Conservation (phyloP, 208 protist species). For the Balamuthia mandrillaris region DNA sequence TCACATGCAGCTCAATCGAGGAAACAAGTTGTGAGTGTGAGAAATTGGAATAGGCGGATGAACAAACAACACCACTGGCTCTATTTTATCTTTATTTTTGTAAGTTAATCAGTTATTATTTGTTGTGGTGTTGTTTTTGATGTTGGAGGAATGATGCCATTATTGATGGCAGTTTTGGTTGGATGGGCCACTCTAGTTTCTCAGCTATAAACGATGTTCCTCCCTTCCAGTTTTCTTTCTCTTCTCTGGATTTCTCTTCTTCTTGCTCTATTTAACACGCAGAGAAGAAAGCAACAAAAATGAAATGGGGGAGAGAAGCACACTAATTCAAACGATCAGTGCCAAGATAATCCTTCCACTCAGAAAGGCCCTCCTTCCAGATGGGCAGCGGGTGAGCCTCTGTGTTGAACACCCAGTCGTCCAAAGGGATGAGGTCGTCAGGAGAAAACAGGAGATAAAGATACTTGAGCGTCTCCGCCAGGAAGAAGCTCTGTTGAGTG, state of each 20-base stretch:
- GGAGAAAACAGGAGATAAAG: slow-evolving; percentile 79
- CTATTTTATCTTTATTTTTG: no score
- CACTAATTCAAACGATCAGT: neutral
- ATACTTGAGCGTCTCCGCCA: slow-evolving; percentile 89
- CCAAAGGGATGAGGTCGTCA: slow-evolving; percentile 67
- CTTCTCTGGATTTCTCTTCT: no score
- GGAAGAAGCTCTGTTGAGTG: slow-evolving; percentile 80
- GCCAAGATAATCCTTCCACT: neutral
- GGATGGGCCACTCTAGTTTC: no score
- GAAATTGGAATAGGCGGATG: neutral
- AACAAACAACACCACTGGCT: neutral
- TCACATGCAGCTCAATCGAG: slow-evolving; percentile 22
- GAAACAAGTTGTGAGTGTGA: neutral
- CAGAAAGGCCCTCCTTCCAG: neutral
- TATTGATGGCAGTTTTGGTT: no score
- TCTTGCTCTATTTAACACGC: no score
- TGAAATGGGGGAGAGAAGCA: no score
- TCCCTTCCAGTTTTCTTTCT: no score
- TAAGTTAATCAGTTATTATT: no score
- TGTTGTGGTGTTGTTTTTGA: no score
- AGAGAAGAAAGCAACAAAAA: no score
- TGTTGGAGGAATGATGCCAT: no score
- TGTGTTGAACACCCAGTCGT: slow-evolving; percentile 86
- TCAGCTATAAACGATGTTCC: no score
- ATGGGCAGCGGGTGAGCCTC: slow-evolving; percentile 78